Conservation (phyloP, 177 flowering plant species). For the Vitis hybrid region DNA sequence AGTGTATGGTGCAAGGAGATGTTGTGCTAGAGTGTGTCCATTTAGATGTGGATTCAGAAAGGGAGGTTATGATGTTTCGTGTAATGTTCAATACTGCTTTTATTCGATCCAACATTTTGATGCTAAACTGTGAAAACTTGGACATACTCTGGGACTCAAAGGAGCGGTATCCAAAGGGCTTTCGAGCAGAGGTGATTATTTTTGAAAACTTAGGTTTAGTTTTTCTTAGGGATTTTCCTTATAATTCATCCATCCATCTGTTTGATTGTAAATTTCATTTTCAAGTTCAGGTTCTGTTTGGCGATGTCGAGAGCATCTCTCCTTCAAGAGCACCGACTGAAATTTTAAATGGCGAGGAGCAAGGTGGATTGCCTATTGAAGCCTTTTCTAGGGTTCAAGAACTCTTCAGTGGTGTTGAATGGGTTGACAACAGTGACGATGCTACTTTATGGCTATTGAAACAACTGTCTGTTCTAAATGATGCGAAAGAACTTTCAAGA, state of each 20-base stretch:
- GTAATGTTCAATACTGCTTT: slow-evolving; percentile 97
- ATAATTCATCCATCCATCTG: background rate
- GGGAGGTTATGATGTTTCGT: slow-evolving; percentile 99
- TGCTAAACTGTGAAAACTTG: slow-evolving; percentile 81
- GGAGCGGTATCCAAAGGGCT: slow-evolving; percentile 86
- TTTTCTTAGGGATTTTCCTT: background rate
- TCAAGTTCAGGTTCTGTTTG: slow-evolving; percentile 78
- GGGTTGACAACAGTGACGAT: slow-evolving; percentile 85
- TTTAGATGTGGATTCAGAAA: slow-evolving; percentile 74
- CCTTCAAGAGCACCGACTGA: slow-evolving; percentile 69
- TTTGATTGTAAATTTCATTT: background rate
- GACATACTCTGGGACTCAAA: slow-evolving; percentile 97
- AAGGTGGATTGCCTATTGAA: slow-evolving; percentile 95
- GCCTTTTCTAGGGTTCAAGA: slow-evolving; percentile 98
- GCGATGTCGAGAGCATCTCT: slow-evolving; percentile 75
- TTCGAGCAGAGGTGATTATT: slow-evolving; percentile 82
- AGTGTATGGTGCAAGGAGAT: slow-evolving; percentile 96
- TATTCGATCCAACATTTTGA: slow-evolving; percentile 91
- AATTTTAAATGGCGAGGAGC: slow-evolving; percentile 84
- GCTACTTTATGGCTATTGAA: slow-evolving; percentile 91
- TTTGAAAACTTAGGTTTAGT: background rate
- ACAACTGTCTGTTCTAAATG: slow-evolving; percentile 67
- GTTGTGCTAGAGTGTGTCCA: slow-evolving; percentile 96
- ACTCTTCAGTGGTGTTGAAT: slow-evolving; percentile 87
- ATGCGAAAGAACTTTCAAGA: slow-evolving; percentile 61